Percentiles rank a stretch among this genome's conserved stretches.
Evolutionary conservation across 805 yeast genomes (phyloP).

Genomic region (Yarrowia deformans): DNA sequence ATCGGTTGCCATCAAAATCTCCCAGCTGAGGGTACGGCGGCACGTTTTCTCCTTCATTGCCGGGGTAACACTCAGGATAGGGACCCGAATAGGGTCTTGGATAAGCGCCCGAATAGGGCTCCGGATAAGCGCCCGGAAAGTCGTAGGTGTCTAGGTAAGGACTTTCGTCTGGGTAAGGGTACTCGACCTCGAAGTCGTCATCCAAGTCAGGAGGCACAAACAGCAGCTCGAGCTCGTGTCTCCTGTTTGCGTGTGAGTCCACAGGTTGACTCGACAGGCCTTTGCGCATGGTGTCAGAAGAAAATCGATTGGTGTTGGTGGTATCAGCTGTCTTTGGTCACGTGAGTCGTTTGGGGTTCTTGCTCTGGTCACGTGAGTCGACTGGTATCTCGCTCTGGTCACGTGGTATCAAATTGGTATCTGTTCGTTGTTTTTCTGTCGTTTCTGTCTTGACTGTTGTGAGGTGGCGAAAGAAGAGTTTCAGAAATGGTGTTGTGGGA

Average conservation of each 20-base stretch:
- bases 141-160: background rate
- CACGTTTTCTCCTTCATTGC: no score
- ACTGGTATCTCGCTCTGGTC: no score
- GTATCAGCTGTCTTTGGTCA: no score
- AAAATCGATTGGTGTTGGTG: no score
- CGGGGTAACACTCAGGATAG: background rate
- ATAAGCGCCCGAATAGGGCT: background rate
- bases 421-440: no score
- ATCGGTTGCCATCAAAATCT: no score
- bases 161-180: conserved; percentile 21
- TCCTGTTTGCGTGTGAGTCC: background rate
- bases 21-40: no score
- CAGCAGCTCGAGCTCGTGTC: background rate
- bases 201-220: background rate
- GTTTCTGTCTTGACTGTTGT: no score
- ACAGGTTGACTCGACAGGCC: conserved; percentile 1
- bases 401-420: no score
- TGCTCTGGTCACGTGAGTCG: background rate
- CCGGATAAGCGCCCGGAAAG: background rate
- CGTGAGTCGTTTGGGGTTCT: no score
- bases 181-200: background rate
- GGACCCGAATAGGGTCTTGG: background rate
- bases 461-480: no score
- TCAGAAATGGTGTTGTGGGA: no score
- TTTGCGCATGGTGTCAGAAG: background rate